Conservation (phyloP, 208 protist species). For the Leishmania mexicana region DNA sequence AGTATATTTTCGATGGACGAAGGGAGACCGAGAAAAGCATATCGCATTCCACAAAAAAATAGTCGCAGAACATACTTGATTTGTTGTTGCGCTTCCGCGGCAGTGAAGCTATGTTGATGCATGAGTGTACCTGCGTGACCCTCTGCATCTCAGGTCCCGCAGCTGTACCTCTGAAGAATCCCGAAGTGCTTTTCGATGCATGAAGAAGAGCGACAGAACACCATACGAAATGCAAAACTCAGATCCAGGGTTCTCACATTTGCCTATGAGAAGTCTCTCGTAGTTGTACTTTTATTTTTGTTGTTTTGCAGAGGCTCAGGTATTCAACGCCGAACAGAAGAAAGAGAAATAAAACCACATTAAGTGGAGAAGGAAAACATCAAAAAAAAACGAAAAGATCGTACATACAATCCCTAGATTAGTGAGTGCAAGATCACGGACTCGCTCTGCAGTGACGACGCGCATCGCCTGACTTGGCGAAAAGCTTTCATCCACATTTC, state of each 20-base stretch:
- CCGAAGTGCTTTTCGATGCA: background rate
- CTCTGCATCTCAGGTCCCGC: background rate
- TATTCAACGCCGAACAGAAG: background rate
- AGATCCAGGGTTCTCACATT: background rate
- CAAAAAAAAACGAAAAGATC: background rate
- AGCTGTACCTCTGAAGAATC: background rate
- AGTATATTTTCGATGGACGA: background rate
- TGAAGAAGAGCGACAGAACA: background rate
- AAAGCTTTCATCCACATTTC: background rate
- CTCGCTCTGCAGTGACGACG: background rate
- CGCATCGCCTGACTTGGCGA: background rate
- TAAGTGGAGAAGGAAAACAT: background rate
- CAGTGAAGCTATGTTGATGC: background rate
- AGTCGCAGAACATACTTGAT: background rate
- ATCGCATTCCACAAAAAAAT: background rate
- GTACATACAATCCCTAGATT: background rate
- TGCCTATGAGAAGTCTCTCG: no score
- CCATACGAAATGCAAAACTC: background rate
- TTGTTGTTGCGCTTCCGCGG: background rate
- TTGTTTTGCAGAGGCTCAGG: background rate
- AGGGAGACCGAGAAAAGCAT: background rate
- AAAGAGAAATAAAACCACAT: slow-evolving; percentile 1
- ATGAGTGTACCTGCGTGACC: background rate
- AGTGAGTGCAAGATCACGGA: background rate
- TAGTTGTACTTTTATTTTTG: background rate